Conservation (phyloP, 352 stramenopile genomes). For the Pythium aquatile region DNA sequence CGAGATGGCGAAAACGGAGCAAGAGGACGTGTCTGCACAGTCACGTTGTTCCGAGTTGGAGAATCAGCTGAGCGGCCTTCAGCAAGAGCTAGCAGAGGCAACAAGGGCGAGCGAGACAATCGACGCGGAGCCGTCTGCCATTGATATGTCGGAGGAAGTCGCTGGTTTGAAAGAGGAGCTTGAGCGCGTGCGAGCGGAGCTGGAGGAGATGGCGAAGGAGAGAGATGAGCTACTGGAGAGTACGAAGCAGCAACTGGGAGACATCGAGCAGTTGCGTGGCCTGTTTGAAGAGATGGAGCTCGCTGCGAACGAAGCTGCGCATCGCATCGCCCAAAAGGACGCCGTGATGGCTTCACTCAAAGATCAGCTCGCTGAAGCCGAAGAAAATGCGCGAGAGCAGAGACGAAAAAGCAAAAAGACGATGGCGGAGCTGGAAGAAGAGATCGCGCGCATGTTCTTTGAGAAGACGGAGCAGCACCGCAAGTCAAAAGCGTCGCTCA, state of each 20-base stretch:
- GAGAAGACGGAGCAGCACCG: constrained; percentile 49
- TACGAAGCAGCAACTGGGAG: neutral
- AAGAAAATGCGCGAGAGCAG: constrained; percentile 32
- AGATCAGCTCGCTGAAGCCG: constrained; percentile 29
- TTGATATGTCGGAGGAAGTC: neutral
- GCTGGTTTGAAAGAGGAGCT: neutral
- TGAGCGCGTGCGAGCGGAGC: neutral
- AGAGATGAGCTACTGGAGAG: neutral
- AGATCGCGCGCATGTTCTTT: constrained; percentile 49
- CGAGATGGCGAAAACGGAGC: constrained; percentile 8
- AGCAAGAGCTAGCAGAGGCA: neutral
- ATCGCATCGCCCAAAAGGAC: constrained; percentile 17
- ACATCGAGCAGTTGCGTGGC: neutral
- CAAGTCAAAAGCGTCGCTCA: constrained; percentile 53
- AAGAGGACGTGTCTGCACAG: neutral
- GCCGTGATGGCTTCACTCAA: constrained; percentile 30
- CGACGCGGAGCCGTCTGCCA: neutral
- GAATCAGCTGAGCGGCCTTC: constrained; percentile 3
- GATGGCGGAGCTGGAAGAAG: constrained; percentile 49
- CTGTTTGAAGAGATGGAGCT: constrained; percentile 36
- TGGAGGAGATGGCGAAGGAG: neutral
- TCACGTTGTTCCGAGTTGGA: neutral
- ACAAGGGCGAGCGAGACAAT: neutral
- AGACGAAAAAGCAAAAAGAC: constrained; percentile 38
- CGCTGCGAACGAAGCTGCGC: constrained; percentile 12